Evolutionary conservation across 1,284 basidiomycete genomes (phyloP).

Genomic region (Xerocomus amazonicus): DNA sequence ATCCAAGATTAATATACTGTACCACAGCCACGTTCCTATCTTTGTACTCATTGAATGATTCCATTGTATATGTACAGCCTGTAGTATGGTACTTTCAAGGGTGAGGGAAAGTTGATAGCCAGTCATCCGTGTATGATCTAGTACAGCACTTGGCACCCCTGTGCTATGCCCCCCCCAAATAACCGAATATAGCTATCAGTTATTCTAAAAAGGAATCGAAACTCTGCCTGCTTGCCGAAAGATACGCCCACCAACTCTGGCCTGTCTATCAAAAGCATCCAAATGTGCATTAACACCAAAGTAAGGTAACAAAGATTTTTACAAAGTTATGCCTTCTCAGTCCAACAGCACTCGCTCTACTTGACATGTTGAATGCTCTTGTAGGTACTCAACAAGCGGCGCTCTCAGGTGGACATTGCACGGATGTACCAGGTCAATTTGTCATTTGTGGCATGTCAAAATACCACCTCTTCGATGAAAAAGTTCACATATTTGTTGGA

Average conservation of each 20-base stretch:
- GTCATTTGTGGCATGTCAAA: constrained; percentile 72
- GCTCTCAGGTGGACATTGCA: constrained; percentile 80
- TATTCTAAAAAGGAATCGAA: too few species aligned
- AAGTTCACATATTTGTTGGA: constrained; percentile 81
- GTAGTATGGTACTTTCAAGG: too few species aligned
- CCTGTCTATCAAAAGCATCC: constrained; percentile 73
- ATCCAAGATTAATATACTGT: too few species aligned
- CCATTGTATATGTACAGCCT: too few species aligned
- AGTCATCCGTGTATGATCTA: too few species aligned
- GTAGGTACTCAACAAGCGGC: constrained; percentile 78
- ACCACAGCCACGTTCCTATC: too few species aligned
- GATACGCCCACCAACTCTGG: constrained; percentile 70
- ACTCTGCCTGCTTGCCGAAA: background rate
- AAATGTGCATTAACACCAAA: constrained; percentile 78
- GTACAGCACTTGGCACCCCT: too few species aligned
- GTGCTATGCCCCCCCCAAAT: too few species aligned
- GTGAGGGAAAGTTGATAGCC: too few species aligned
- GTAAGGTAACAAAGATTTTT: constrained; percentile 87
- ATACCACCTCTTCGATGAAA: constrained; percentile 75
- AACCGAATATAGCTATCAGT: too few species aligned
- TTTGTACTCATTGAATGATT: too few species aligned
- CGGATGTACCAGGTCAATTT: constrained; percentile 82
- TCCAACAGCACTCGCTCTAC: background rate
- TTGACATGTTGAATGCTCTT: constrained; percentile 1
- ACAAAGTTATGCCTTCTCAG: constrained; percentile 65